Conservation (phyloP, 1,284 basidiomycete species). For the Ganoderma meredithae region DNA sequence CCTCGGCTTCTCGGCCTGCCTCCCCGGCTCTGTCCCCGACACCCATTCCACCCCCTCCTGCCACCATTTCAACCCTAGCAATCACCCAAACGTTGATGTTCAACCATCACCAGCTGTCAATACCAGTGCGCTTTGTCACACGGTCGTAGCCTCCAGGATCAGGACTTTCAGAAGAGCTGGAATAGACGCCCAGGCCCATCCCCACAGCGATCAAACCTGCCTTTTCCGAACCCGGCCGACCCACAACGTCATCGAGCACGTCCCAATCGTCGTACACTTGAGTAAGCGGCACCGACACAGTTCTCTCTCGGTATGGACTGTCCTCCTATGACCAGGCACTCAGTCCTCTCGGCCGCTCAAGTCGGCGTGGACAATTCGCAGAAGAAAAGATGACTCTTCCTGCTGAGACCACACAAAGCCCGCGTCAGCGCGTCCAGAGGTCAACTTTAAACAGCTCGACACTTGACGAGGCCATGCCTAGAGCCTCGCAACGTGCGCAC, state of each 20-base stretch:
- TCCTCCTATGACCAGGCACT: neutral
- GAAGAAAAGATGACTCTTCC: neutral
- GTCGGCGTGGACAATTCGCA: neutral
- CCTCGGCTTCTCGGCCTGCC: neutral
- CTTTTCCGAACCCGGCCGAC: slow-evolving; percentile 16
- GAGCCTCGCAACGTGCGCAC: neutral
- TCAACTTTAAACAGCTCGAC: no score
- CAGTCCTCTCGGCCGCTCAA: neutral
- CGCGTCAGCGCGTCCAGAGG: neutral
- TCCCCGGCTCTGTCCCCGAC: no score
- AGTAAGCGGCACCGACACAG: neutral
- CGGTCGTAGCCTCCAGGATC: neutral
- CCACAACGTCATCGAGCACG: slow-evolving; percentile 13
- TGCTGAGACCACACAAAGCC: neutral
- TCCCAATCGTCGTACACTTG: neutral
- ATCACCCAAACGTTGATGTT: no score
- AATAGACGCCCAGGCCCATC: neutral
- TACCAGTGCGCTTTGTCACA: neutral
- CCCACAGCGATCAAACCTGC: neutral
- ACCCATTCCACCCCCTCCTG: no score
- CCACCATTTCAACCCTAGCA: no score
- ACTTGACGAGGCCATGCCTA: no score
- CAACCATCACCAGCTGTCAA: no score
- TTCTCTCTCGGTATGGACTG: neutral
- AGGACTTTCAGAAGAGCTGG: neutral